Evolutionary conservation across 1,284 basidiomycete genomes (phyloP).

Genomic region (Coriolopsis trogii): DNA sequence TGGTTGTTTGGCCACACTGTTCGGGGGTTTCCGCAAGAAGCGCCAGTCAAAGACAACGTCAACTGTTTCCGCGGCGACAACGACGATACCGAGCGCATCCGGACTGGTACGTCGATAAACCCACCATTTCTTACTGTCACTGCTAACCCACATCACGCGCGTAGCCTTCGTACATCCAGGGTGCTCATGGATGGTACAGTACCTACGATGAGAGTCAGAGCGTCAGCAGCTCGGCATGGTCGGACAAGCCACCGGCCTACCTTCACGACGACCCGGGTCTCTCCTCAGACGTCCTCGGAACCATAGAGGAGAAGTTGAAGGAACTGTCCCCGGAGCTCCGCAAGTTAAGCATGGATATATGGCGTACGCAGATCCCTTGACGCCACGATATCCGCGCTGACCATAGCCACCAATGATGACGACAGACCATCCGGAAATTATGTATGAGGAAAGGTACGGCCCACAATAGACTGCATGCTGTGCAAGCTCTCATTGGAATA

Average conservation of each 20-base stretch:
- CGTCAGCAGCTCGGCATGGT: not conserved
- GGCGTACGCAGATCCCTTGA: slow-evolving; percentile 43
- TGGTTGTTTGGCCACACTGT: slow-evolving; percentile 8
- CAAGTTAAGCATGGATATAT: slow-evolving; percentile 68
- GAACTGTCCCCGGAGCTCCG: slow-evolving; percentile 57
- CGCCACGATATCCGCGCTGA: not conserved
- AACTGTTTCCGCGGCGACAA: not conserved
- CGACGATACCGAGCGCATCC: too few species aligned
- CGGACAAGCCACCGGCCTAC: slow-evolving; percentile 27
- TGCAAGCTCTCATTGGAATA: not conserved
- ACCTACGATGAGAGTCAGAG: not conserved
- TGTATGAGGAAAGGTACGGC: slow-evolving; percentile 36
- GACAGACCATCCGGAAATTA: slow-evolving; percentile 33
- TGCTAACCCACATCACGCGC: not conserved
- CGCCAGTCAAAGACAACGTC: not conserved
- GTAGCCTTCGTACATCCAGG: slow-evolving; percentile 14
- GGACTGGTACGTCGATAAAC: too few species aligned
- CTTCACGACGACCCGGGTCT: slow-evolving; percentile 15
- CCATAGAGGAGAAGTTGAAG: slow-evolving; percentile 60
- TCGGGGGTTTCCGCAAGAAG: not conserved
- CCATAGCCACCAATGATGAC: not conserved
- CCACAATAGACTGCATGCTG: too few species aligned
- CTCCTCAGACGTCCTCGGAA: slow-evolving; percentile 45
- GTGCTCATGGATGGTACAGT: slow-evolving; percentile 8
- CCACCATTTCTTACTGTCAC: too few species aligned